Conservation (phyloP, 345 rosid genomes). For the Dimocarpus longan region DNA sequence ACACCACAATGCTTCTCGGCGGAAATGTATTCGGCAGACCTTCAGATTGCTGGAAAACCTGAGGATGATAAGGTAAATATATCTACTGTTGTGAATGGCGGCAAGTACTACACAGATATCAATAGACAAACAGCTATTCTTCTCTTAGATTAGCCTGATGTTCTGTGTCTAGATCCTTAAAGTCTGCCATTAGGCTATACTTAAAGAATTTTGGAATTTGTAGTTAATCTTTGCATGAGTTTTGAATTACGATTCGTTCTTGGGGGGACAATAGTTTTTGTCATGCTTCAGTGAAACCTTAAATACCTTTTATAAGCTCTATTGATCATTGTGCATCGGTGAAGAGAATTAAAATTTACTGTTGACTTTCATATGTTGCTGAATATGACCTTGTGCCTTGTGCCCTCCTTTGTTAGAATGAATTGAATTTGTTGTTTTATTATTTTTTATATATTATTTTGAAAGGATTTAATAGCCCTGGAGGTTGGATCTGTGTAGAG, state of each 20-base stretch:
- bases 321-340: neutral
- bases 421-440: neutral
- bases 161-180: neutral
- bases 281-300: neutral
- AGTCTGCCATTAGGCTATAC: neutral
- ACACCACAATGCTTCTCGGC: conserved; percentile 99
- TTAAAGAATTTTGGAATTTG: neutral
- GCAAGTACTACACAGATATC: neutral
- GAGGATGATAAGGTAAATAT: conserved; percentile 93
- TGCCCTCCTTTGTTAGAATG: neutral
- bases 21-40: conserved; percentile 97
- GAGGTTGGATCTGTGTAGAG: neutral
- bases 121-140: neutral
- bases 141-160: conserved; percentile 6
- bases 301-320: neutral
- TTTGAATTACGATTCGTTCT: neutral
- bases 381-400: neutral
- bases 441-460: neutral
- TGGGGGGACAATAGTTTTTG: neutral
- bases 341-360: neutral
- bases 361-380: neutral
- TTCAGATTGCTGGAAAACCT: conserved; percentile 84
- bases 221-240: neutral
- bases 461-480: neutral
- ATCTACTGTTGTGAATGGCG: neutral